Base-by-base conservation (phyloP, 805 yeast species). In the Middelhovenomyces tepae region DNA sequence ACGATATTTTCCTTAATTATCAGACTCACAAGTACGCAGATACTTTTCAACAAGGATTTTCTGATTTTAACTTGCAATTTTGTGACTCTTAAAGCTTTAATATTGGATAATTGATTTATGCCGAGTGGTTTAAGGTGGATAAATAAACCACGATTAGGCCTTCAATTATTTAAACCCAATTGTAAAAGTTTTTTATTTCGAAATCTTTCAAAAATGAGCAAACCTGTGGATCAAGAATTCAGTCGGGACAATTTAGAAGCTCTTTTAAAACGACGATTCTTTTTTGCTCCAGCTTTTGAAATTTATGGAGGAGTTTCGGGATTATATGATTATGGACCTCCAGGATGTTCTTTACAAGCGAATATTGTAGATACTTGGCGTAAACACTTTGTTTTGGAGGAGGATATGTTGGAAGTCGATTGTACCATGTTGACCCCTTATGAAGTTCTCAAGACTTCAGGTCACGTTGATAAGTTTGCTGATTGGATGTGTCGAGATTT, bases 401-500 rank as follows among this genome's bases (percentile, higher is more conserved):
- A 91, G 66, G 97, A 91, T 55, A 91, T 91, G 97, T 72, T 87
- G 54, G 99, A 91, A 64, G 96, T 91, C 42, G 98, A 93, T 67
- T 78, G 93, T 62, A 85, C 98, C 38, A 87, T 91, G 87, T 69
- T 91, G 62, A 91, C 99, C 31, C 99, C 99, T 10, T 78, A 84
- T 54, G 98, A 93, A 59, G 98, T 91, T 22, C 71, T 91, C 59
- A 93, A 93, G 67, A 93, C 98, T 27, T 89, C 97, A 32, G 99
- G 99, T 50, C 99, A 91, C 61, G 98, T 91, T 45, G 99, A 91
- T 61, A 91, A 91, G 69, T 91, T 91, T 57, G 84, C 96, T 46
- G 99, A 91, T 62, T 91, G 95, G 95, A 91, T 91, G 98, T 86
- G 95, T 62, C 78, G 82, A 53, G 99, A 91, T 62, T 67, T 76